phyloP scores from a whole-genome alignment of 768 basidiomycete genomes.

The Trametes elegans region DNA sequence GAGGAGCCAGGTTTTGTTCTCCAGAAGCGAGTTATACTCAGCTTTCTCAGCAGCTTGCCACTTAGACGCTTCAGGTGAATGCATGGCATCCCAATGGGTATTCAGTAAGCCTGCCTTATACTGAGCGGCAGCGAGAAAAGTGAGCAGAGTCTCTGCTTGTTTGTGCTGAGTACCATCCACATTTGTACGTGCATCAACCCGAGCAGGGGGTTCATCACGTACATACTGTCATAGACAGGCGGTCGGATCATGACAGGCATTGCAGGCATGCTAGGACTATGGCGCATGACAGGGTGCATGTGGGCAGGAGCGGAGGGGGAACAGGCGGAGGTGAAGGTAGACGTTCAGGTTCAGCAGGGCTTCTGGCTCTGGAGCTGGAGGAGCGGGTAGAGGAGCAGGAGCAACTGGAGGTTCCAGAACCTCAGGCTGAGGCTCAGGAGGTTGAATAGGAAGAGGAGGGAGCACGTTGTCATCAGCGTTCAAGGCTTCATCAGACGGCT shows the following conservation, averaged over 20 bases:
- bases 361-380: neutral
- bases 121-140: neutral
- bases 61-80: no score
- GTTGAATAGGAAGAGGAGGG: no score
- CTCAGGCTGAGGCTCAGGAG: no score
- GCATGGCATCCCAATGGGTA: no score
- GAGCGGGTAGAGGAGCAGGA: neutral
- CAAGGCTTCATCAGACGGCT: no score
- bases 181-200: slow-evolving; percentile 20
- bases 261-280: neutral
- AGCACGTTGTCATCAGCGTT: no score
- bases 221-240: slow-evolving; percentile 27
- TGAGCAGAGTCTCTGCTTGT: neutral
- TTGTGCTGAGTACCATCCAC: no score
- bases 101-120: slow-evolving; percentile 29
- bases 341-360: no score
- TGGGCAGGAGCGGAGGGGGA: neutral
- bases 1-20: no score
- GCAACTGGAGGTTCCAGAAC: no score
- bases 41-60: no score
- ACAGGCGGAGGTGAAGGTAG: neutral
- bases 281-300: slow-evolving; percentile 17
- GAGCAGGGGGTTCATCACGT: slow-evolving; percentile 34
- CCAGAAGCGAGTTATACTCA: no score
- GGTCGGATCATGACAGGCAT: neutral